Percentiles rank a stretch among this genome's conserved stretches.
These are phyloP conservation scores for Botrytis sinoallii DNA, from an alignment of 2,329 filamentous ascomycete genomes.

Conservation along the genomic window DNA sequence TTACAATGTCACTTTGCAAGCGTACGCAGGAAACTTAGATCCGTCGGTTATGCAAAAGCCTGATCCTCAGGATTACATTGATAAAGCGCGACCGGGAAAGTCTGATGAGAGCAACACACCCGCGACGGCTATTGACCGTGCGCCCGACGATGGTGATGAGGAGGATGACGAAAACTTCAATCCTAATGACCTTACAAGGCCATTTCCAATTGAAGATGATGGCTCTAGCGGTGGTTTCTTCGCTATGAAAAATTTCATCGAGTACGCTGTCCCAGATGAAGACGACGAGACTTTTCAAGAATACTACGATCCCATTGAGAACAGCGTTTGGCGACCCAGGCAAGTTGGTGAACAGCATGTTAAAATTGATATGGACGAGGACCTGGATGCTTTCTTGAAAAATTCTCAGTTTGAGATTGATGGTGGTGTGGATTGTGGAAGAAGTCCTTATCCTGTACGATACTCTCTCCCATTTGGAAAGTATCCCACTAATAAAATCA, in stretches of 20 bases:
- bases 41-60: background rate
- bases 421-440: constrained; percentile 35
- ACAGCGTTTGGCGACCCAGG: constrained; percentile 34
- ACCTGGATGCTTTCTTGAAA: constrained; percentile 18
- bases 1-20: background rate
- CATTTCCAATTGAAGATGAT: constrained; percentile 15
- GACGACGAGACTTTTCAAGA: constrained; percentile 11
- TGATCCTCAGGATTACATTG: background rate
- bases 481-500: background rate
- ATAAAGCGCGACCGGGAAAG: background rate
- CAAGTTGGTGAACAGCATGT: constrained; percentile 27
- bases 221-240: constrained; percentile 26
- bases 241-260: constrained; percentile 26
- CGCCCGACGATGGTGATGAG: background rate
- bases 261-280: constrained; percentile 19
- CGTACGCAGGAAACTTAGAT: background rate
- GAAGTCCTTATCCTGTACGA: constrained; percentile 32
- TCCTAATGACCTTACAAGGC: background rate
- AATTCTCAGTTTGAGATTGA: constrained; percentile 25
- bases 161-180: background rate
- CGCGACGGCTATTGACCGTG: background rate
- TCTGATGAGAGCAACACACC: background rate
- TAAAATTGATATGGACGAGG: constrained; percentile 28
- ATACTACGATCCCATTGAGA: constrained; percentile 25
- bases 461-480: background rate